Evolutionary conservation across 805 yeast species (phyloP), one percentile per base, ranked within the genome.

Genomic region (Sungouiozyma intestinalis): DNA sequence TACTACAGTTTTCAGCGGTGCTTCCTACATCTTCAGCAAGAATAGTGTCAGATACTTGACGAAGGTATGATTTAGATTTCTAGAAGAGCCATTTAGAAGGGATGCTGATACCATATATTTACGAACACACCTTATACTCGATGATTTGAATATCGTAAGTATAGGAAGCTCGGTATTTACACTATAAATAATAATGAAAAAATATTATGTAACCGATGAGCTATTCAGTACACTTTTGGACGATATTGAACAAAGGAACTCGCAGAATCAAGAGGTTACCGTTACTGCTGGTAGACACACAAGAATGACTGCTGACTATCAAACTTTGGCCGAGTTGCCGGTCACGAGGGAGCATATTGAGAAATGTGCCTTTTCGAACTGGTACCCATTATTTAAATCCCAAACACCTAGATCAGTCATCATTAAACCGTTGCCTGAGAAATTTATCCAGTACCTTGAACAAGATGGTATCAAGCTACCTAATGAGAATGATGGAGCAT

Each of bases 1-100:
- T 2, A 85, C 96, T 0, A 88, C 97, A 1, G 55, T 82, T 0
- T 55, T 76, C 46, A 84, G 94, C 57, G 96, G 95, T 0, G 61
- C 79, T 31, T 79, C 87, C 8, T 88, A 88, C 62, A 68, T 82
- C 3, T 74, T 83, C 51, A 73, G 81, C 39, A 81, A 72, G 46
- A 71, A 74, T 41, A 90, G 94, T 0, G 79, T 85, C 2, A 43
- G 15, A 8, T 36, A 38, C 16, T 6, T 47, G 7, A 24, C 29
- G 9, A 24, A 24, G 29, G 11, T 24, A 24, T 24, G 29, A 24
- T 6, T 24, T 7, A n/a, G n/a, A n/a, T n/a, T n/a, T n/a, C n/a
- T n/a, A n/a, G n/a, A n/a, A n/a, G n/a, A n/a, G n/a, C n/a, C n/a
- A n/a, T n/a, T n/a, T n/a, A n/a, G n/a, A n/a, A n/a, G n/a, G n/a